Percentiles rank a stretch among this genome's conserved stretches.
phyloP scores from a whole-genome alignment of 805 yeast genomes.

The Kluyveromyces siamensis region DNA sequence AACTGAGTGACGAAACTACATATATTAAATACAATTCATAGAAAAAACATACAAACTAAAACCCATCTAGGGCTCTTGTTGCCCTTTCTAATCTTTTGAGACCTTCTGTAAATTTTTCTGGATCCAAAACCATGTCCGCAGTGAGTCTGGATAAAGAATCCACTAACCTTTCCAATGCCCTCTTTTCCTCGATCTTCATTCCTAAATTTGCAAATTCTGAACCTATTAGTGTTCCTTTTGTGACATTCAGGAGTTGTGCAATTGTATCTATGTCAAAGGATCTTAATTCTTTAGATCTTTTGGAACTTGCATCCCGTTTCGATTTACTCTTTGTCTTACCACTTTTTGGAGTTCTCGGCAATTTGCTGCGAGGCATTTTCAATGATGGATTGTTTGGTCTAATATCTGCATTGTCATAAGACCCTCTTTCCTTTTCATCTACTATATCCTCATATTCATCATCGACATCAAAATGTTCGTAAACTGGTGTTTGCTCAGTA shows the following conservation, averaged over 20 bases:
- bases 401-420: neutral
- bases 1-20: neutral
- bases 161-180: slow-evolving; percentile 72
- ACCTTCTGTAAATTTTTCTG: slow-evolving; percentile 72
- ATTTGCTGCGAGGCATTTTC: slow-evolving; percentile 1
- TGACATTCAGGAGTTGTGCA: slow-evolving; percentile 30
- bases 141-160: slow-evolving; percentile 80
- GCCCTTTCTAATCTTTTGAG: slow-evolving; percentile 73
- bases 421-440: slow-evolving; percentile 4
- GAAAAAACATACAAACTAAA: slow-evolving; percentile 17
- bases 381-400: neutral
- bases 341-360: slow-evolving; percentile 14
- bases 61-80: slow-evolving; percentile 80
- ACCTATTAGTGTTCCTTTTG: slow-evolving; percentile 35
- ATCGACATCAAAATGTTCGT: slow-evolving; percentile 5
- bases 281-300: slow-evolving; percentile 7
- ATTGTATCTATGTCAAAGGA: slow-evolving; percentile 28
- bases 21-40: neutral
- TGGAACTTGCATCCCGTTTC: slow-evolving; percentile 1
- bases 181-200: slow-evolving; percentile 67
- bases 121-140: slow-evolving; percentile 84
- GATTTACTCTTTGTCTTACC: slow-evolving; percentile 7
- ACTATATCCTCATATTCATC: slow-evolving; percentile 15
- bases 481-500: neutral
- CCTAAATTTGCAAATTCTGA: slow-evolving; percentile 66